Conservation (phyloP, 1,284 basidiomycete species). For the Chiua sp. region DNA sequence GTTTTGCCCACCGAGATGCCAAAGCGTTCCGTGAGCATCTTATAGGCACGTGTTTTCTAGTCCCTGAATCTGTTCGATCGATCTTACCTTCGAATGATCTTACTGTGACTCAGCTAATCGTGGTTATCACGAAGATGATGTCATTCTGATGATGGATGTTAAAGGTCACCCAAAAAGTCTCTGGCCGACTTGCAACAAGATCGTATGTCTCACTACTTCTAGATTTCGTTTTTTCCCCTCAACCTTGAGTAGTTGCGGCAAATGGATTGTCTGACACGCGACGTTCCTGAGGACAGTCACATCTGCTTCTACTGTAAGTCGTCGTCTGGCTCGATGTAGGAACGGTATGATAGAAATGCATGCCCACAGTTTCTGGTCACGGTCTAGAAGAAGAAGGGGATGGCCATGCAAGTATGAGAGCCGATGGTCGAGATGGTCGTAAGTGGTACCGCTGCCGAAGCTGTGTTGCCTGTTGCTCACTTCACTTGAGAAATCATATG, state of each 20-base stretch:
- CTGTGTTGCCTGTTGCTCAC: neutral
- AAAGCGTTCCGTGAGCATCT: conserved; percentile 13
- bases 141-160: conserved; percentile 39
- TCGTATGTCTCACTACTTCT: conserved; percentile 26
- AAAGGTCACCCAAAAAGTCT: conserved; percentile 7
- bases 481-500: conserved; percentile 24
- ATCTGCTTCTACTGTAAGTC: conserved; percentile 47
- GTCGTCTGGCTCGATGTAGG: conserved; percentile 1
- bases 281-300: conserved; percentile 35
- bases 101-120: conserved; percentile 17
- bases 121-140: conserved; percentile 33
- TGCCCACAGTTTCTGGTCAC: conserved; percentile 38
- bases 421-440: conserved; percentile 44
- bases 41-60: conserved; percentile 15
- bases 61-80: neutral
- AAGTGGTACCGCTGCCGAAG: neutral
- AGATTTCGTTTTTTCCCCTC: neutral
- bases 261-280: conserved; percentile 33
- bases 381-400: conserved; percentile 30
- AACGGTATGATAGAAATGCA: neutral
- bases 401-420: conserved; percentile 27
- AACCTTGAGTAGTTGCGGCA: conserved; percentile 21
- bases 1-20: conserved; percentile 30
- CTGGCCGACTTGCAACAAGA: conserved; percentile 34
- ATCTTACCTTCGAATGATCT: conserved; percentile 1